These are phyloP conservation scores for Takakia lepidozioides DNA, from an alignment of 225 moss, liverwort and hornwort genomes.

Conservation along the genomic window DNA sequence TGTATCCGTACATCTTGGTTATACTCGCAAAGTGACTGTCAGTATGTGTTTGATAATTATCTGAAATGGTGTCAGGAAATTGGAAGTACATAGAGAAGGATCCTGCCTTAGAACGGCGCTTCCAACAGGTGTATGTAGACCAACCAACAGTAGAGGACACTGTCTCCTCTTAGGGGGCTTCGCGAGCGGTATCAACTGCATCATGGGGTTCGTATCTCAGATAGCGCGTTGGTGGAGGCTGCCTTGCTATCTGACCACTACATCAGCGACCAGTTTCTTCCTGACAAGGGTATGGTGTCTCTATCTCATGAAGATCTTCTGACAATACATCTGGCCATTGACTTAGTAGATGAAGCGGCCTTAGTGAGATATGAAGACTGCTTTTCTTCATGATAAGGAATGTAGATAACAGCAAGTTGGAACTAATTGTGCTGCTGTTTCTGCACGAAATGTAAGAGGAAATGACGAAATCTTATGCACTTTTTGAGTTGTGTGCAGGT, in stretches of 20 bases:
- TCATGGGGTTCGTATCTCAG: constrained; percentile 92
- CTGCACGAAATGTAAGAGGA: no score
- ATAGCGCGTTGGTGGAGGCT: constrained; percentile 83
- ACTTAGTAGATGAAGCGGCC: constrained; percentile 94
- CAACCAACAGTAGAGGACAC: constrained; percentile 91
- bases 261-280: constrained; percentile 91
- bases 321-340: constrained; percentile 45
- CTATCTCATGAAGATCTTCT: neutral
- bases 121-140: constrained; percentile 94
- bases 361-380: no score
- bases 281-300: constrained; percentile 65
- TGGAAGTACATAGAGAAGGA: constrained; percentile 93
- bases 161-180: constrained; percentile 91
- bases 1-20: no score
- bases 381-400: constrained; percentile 90
- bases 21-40: no score
- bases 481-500: constrained; percentile 29
- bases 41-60: neutral
- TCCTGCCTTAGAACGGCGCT: constrained; percentile 90
- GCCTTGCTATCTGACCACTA: constrained; percentile 88
- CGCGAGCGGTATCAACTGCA: constrained; percentile 92
- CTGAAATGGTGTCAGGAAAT: constrained; percentile 87
- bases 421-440: neutral
- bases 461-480: no score
- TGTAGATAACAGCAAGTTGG: constrained; percentile 98